A percentile compares a stretch with the other conserved stretches of the same genome.
Evolutionary conservation across 2,329 filamentous ascomycete species (phyloP).

Genomic region (Stemphylium beticola): DNA sequence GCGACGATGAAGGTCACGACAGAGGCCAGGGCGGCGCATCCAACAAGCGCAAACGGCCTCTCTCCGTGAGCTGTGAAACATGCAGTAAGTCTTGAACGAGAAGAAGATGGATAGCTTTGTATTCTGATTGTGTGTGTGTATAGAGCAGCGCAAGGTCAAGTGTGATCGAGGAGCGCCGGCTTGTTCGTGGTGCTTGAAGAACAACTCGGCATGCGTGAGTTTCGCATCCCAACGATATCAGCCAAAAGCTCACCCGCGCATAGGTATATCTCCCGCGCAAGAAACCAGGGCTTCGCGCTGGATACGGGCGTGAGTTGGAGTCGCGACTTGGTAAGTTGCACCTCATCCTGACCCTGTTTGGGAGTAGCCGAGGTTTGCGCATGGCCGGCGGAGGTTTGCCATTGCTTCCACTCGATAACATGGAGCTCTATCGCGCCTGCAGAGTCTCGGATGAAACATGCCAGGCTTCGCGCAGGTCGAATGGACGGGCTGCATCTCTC

Average conservation of each 20-base stretch:
- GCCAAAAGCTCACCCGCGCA: slow-evolving; percentile 6
- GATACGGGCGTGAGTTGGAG: slow-evolving; percentile 68
- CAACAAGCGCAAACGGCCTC: slow-evolving; percentile 58
- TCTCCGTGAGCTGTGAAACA: slow-evolving; percentile 69
- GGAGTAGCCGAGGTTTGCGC: slow-evolving; percentile 13
- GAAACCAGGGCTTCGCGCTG: slow-evolving; percentile 68
- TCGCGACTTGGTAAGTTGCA: slow-evolving; percentile 59
- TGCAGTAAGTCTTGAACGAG: slow-evolving; percentile 7
- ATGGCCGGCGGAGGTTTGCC: neutral
- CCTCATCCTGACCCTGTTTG: neutral
- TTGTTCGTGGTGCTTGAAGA: slow-evolving; percentile 75
- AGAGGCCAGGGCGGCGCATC: slow-evolving; percentile 43
- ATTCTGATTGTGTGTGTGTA: neutral
- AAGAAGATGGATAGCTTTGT: neutral
- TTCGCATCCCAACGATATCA: slow-evolving; percentile 1
- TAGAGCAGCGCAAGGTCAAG: slow-evolving; percentile 73
- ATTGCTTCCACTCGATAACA: too few relatives aligned
- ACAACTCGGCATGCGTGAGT: slow-evolving; percentile 65
- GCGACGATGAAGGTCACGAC: slow-evolving; percentile 48
- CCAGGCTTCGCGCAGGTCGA: too few relatives aligned
- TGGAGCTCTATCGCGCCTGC: too few relatives aligned
- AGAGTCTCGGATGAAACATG: too few relatives aligned
- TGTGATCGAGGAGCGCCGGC: slow-evolving; percentile 74
- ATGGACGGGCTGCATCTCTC: too few relatives aligned
- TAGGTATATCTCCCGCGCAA: slow-evolving; percentile 70